Evolutionary conservation across 768 basidiomycete genomes (phyloP).

Genomic region (Lentinus brumalis): DNA sequence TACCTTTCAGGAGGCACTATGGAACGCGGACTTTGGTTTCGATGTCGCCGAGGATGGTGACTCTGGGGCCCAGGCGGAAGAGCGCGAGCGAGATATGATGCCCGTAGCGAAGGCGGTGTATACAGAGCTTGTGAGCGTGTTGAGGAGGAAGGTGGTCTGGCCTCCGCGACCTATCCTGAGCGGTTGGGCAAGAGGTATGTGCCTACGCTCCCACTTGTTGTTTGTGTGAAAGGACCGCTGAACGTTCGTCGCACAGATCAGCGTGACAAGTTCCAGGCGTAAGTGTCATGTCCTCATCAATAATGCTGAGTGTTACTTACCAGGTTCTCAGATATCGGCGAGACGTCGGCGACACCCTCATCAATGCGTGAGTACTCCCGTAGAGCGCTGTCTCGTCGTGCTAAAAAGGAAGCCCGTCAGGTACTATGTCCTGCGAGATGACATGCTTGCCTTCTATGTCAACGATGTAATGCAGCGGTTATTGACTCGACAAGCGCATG

Average conservation of each 20-base stretch:
- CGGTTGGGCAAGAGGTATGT: constrained; percentile 71
- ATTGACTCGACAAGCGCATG: constrained; percentile 40
- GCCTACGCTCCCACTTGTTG: not conserved
- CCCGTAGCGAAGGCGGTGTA: constrained; percentile 75
- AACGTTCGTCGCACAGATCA: constrained; percentile 54
- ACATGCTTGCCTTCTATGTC: constrained; percentile 76
- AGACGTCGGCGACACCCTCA: constrained; percentile 84
- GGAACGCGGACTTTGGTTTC: constrained; percentile 59
- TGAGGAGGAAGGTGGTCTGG: constrained; percentile 77
- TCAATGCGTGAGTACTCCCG: constrained; percentile 69
- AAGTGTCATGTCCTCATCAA: constrained; percentile 28
- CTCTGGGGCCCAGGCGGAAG: constrained; percentile 12
- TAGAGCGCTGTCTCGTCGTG: not conserved
- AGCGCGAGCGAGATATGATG: constrained; percentile 42
- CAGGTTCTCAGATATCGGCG: constrained; percentile 64
- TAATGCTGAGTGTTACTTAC: not conserved
- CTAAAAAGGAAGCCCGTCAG: constrained; percentile 35
- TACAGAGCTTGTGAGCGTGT: constrained; percentile 68
- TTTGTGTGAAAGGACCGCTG: constrained; percentile 4
- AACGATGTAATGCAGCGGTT: constrained; percentile 62
- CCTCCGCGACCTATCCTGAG: constrained; percentile 47
- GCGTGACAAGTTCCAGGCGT: constrained; percentile 79
- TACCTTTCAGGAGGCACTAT: constrained; percentile 84
- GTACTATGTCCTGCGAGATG: constrained; percentile 84
- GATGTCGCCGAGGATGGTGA: constrained; percentile 32